These are phyloP conservation scores for Plasmodium knowlesi DNA, from an alignment of 169 alveolate genomes.

Conservation along the genomic window DNA sequence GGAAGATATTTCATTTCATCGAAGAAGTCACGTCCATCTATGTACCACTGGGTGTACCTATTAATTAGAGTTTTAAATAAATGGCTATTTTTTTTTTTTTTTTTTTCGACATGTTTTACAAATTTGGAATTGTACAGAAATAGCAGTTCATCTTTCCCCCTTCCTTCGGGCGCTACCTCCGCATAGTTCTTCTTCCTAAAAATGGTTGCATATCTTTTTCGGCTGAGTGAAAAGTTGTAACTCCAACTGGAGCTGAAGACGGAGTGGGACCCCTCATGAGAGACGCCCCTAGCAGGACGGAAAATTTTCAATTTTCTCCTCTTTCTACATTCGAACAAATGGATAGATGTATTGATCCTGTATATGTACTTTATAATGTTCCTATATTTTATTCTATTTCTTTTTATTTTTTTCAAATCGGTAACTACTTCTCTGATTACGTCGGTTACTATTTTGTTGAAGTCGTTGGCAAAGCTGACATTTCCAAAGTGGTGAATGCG, in stretches of 20 bases:
- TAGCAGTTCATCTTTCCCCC: not conserved
- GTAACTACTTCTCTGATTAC: conserved; percentile 26
- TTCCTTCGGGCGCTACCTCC: not conserved
- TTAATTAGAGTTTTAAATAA: not conserved
- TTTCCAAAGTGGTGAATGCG: conserved; percentile 58
- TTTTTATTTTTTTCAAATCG: conserved; percentile 28
- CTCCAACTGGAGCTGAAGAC: not conserved
- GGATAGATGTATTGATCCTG: conserved; percentile 7
- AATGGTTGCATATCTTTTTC: not conserved
- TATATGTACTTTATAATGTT: conserved; percentile 42
- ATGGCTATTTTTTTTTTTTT: not conserved
- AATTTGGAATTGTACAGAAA: conserved; percentile 15
- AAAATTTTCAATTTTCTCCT: not conserved
- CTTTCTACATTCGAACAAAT: not conserved
- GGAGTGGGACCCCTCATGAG: not conserved
- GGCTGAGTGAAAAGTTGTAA: conserved; percentile 19
- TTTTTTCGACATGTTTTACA: not conserved
- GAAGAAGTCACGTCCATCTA: conserved; percentile 36
- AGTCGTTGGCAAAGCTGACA: not conserved
- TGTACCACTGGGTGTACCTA: not conserved
- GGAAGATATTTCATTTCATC: conserved; percentile 42
- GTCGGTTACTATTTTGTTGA: conserved; percentile 19
- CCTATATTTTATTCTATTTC: conserved; percentile 28
- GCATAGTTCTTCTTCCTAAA: not conserved
- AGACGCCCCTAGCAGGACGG: not conserved